Conservation (phyloP, 1,284 basidiomycete genomes). For the Pisolithus thermaeus region DNA sequence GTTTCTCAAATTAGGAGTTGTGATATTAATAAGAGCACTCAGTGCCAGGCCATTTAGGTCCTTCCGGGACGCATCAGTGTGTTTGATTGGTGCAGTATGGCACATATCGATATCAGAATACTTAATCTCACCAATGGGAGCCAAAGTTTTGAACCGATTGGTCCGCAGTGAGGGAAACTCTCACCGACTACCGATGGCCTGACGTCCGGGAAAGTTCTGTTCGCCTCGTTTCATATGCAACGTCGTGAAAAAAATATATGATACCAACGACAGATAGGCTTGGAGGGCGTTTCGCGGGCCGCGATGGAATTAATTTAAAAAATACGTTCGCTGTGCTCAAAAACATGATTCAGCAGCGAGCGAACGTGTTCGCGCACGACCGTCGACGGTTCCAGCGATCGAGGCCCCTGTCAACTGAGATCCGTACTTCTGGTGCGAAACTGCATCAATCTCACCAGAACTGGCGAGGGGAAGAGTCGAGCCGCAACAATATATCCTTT, state of each 20-base stretch:
- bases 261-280: too few relatives aligned
- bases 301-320: background rate
- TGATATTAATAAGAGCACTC: background rate
- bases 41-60: constrained; percentile 3
- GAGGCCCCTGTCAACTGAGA: too few relatives aligned
- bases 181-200: background rate
- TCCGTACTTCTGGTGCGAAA: too few relatives aligned
- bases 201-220: background rate
- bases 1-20: background rate
- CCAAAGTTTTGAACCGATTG: background rate
- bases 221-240: background rate
- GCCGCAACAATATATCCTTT: constrained; percentile 1
- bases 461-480: background rate
- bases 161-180: background rate
- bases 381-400: too few relatives aligned
- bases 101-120: background rate
- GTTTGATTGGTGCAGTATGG: background rate
- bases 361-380: constrained; percentile 10
- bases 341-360: constrained; percentile 3
- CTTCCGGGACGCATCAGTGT: constrained; percentile 1
- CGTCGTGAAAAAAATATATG: too few relatives aligned
- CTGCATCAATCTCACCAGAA: constrained; percentile 1
- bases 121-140: background rate
- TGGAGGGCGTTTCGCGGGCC: background rate
- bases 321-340: background rate